Base-by-base conservation (phyloP, 2,329 filamentous ascomycete genomes). In the Fusarium tupiense region DNA sequence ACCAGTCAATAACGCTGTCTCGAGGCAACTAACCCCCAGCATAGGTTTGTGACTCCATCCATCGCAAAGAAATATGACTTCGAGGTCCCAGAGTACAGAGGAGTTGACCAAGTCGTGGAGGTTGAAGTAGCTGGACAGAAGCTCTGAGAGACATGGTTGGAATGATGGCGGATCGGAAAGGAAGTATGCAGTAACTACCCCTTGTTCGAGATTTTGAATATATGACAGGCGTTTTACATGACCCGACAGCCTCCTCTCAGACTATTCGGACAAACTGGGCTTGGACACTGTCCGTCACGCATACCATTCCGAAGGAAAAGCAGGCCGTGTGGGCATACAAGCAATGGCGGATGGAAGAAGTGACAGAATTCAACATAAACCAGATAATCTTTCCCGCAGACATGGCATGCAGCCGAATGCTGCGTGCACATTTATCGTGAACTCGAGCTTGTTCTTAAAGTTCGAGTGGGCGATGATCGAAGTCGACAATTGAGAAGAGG, bases 41-140 rank as follows among this genome's bases (percentile, higher is more conserved):
- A 54, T 75, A 93, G 94, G 68, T 99, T 99, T 79, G 88, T 99
- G 79, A 90, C 93, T 26, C 90, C 90, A 61, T 87, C 88, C 59
- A 91, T 98, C 78, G 93, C 94, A 40, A 89, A 92, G 77, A 98
- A 96, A 84, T 99, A 97, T 84, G 90, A 90, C 53, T 88, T 99
- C 71, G 93, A 96, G 77, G 82, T 97, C 61, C 96, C 96, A 10
- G 84, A 89, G 73, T 99, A 98, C 83, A 87, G 92, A 77, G 96
- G 95, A 0, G 84, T 96, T 75, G 95, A 98, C 82, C 96, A 98
- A 83, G 87, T 98, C 75, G 92, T 95, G 61, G 96, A 99, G 83
- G 87, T 97, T 47, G 84, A 83, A 20, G 79, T 81, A 17, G 82
- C 82, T 53, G 86, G 82, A 41, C 83, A 87, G 73, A 91, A 88